phyloP scores from a whole-genome alignment of 495 filamentous ascomycete genomes.

The Xylaria flabelliformis region DNA sequence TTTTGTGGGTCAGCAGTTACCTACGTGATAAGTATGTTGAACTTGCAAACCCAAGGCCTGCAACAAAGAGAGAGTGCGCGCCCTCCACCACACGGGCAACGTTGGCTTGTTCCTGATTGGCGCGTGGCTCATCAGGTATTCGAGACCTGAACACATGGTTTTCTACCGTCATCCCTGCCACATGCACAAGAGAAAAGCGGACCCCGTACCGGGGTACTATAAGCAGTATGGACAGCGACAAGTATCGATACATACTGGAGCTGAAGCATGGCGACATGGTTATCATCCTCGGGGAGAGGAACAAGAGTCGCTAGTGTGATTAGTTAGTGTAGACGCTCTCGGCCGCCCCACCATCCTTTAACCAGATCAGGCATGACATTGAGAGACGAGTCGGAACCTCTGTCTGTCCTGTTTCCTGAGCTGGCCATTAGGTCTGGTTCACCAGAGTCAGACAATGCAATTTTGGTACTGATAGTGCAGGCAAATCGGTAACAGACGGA shows the following conservation, averaged over 20 bases:
- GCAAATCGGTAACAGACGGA: neutral
- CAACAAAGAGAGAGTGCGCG: neutral
- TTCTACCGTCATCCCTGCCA: conserved; percentile 29
- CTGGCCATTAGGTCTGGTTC: too few species aligned
- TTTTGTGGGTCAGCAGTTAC: conserved; percentile 24
- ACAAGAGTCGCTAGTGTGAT: neutral
- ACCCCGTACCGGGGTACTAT: conserved; percentile 28
- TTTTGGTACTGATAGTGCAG: neutral
- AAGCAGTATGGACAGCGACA: conserved; percentile 29
- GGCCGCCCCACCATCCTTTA: conserved; percentile 9
- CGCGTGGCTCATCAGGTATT: conserved; percentile 38
- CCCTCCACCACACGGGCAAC: conserved; percentile 1
- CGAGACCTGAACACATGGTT: conserved; percentile 27
- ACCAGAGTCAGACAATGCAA: neutral
- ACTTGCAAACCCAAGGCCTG: conserved; percentile 23
- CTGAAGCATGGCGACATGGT: conserved; percentile 25
- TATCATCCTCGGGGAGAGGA: conserved; percentile 23
- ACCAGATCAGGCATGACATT: conserved; percentile 6
- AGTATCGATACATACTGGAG: conserved; percentile 28
- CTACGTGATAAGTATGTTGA: conserved; percentile 26
- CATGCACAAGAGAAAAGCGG: conserved; percentile 38
- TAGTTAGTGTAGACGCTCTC: neutral
- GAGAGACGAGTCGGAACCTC: neutral
- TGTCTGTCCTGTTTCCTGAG: too few species aligned
- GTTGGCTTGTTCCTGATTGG: conserved; percentile 29